Base-by-base conservation (phyloP, 2,329 filamentous ascomycete genomes). In the Fusarium siculi region DNA sequence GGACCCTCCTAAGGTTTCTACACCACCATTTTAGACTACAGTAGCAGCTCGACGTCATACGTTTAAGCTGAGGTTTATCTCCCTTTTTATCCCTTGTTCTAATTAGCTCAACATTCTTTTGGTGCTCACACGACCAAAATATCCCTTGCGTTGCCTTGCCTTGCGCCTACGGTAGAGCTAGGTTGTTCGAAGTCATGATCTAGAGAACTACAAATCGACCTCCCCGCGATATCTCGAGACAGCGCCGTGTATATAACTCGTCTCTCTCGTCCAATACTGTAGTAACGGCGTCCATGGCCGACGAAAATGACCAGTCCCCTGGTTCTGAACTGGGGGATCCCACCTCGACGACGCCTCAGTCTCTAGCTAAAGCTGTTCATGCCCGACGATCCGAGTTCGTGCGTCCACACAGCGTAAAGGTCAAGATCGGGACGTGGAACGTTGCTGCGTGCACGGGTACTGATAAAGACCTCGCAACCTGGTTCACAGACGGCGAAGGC, bases 401-500 rank as follows among this genome's bases (percentile, higher is more conserved):
- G 32, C 89, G 91, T 42, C 89, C 91, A 47, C 91, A 91, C 80
- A 88, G 88, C 56, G 90, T 97, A 75, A 92, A 91, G 73, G 89
- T 99, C 81, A 98, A 98, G 83, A 88, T 99, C 57, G 96, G 96
- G 46, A 93, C 93, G 1, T 99, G 96, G 96, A 99, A 99, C 82
- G 94, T 97, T 21, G 96, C 95, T 8, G 91, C 92, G 3, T 91
- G 93, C 73, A 90, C 93, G 18, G 94, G 93, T 30, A 95, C 94
- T 1, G 95, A 97, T 81, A 93, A 94, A 74, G 96, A 98, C 79
- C 84, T 99, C 9, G 93, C 90, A 12, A 90, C 89, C 37, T 99
- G 96, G 96, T 98, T 99, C 80, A 88, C 97, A 12, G 86, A 91
- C 16, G 93, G 92, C 21, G 89, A 93, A 77, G 93, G 93, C 10